Percentiles rank a stretch among this genome's conserved stretches.
Evolutionary conservation across 2,329 filamentous ascomycete genomes (phyloP).

Genomic region (Colletotrichum eleusines): DNA sequence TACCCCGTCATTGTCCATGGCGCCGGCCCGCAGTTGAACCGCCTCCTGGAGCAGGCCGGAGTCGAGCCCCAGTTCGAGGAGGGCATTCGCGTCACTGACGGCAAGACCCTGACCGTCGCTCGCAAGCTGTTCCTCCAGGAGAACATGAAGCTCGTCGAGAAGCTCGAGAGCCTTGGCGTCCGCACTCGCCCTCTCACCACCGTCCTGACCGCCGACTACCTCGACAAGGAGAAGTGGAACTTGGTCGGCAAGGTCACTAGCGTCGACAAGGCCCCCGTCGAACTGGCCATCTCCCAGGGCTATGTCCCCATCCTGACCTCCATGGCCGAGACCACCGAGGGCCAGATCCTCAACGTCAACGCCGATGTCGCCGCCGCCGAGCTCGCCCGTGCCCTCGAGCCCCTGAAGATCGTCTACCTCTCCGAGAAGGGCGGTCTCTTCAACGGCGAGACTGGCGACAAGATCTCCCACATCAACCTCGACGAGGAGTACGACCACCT

Average conservation of each 20-base stretch:
- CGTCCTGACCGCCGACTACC: conserved; percentile 92
- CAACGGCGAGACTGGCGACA: conserved; percentile 91
- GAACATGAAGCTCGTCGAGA: conserved; percentile 92
- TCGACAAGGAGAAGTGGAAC: conserved; percentile 96
- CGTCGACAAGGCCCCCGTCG: conserved; percentile 90
- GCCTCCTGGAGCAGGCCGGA: conserved; percentile 87
- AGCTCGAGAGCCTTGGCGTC: conserved; percentile 89
- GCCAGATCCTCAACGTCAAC: conserved; percentile 96
- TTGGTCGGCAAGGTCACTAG: conserved; percentile 95
- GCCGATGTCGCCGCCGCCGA: conserved; percentile 96
- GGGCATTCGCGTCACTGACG: conserved; percentile 94
- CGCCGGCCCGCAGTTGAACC: conserved; percentile 94
- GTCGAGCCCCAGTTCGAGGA: conserved; percentile 97
- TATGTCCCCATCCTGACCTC: conserved; percentile 95
- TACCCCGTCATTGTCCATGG: conserved; percentile 97
- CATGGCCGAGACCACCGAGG: conserved; percentile 93
- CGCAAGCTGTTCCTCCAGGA: conserved; percentile 95
- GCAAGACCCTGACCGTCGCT: conserved; percentile 91
- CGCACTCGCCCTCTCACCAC: conserved; percentile 90
- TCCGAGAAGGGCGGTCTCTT: conserved; percentile 97
- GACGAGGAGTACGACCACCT: conserved; percentile 95
- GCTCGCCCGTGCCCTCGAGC: conserved; percentile 87
- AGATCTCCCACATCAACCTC: conserved; percentile 97
- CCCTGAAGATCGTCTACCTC: conserved; percentile 97
- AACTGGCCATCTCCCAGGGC: conserved; percentile 89